Evolutionary conservation across 2,329 filamentous ascomycete species (phyloP), one percentile per base, ranked within the genome.

Genomic region (Microsporum ferrugineum): DNA sequence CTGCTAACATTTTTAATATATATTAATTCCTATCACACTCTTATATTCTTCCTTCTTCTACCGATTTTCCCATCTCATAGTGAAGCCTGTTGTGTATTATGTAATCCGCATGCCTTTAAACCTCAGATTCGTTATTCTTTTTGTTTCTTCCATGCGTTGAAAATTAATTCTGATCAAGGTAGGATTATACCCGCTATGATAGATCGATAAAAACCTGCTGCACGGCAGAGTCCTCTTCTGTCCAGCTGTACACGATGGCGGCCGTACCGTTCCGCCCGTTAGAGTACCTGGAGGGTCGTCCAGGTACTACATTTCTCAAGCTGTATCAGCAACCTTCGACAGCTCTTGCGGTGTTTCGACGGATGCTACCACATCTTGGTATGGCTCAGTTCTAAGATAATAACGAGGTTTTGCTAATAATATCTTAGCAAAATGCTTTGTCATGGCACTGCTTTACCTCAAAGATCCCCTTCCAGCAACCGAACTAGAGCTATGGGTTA

Each of bases 291-390:
- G 91, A 97, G 81, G 85, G 87, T 72, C 86, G 95, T 70, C 89
- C 89, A 57, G 90, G 91, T 65, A 90, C 88, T 47, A 95, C 90
- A 39, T 96, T 97, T 75, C 84, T 85, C 72, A 88, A 89, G 74
- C 82, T 99, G 53, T 99, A 99, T 80, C 88, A 91, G 77, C 91
- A 96, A 79, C 94, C 94, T 34, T 95, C 92, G 47, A 96, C 94
- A 1, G 88, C 91, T 41, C 85, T 99, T 66, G 94, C 94, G 66
- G 91, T 99, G 70, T 97, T 97, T 74, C 85, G 94, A 67, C 91
- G 94, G 77, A 96, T 99, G 91, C 83, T 99, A 62, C 90, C 94
- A 62, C 88, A 95, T 71, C 78, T 97, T 64, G 90, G 88, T 91
- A 80, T 36, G 57, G n/a, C 29, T 7, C 47, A 34, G 27, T 41